These are phyloP conservation scores for Jamesozyma hellenica DNA, from an alignment of 805 yeast genomes.

Conservation along the genomic window DNA sequence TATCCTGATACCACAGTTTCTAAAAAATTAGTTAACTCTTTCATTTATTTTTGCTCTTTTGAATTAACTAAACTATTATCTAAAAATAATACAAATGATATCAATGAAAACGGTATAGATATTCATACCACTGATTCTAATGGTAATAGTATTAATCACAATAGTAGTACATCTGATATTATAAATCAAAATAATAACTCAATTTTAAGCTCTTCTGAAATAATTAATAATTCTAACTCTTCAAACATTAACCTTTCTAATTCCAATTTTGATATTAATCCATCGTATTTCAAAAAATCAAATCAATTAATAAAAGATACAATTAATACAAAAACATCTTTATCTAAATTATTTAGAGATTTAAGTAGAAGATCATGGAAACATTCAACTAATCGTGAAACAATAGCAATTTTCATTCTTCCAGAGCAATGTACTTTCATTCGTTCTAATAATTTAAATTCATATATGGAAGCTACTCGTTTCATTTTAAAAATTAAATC, in stretches of 20 bases:
- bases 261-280: slow-evolving; percentile 16
- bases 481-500: slow-evolving; percentile 61
- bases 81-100: slow-evolving; percentile 3
- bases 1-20: slow-evolving; percentile 72
- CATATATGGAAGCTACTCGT: slow-evolving; percentile 86
- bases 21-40: slow-evolving; percentile 62
- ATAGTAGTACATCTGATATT: neutral
- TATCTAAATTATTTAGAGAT: slow-evolving; percentile 68
- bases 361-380: slow-evolving; percentile 88
- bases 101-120: neutral
- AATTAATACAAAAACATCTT: slow-evolving; percentile 35
- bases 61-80: slow-evolving; percentile 43
- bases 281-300: slow-evolving; percentile 25
- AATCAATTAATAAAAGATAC: slow-evolving; percentile 20
- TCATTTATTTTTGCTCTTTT: slow-evolving; percentile 54
- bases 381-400: slow-evolving; percentile 48
- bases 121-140: too few relatives aligned
- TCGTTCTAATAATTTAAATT: slow-evolving; percentile 67
- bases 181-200: neutral
- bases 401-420: slow-evolving; percentile 58
- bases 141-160: neutral
- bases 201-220: too few relatives aligned
- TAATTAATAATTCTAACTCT: neutral
- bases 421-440: slow-evolving; percentile 64
- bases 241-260: neutral